These are phyloP conservation scores for Zygosaccharomyces bisporus DNA, from an alignment of 805 yeast genomes.

Conservation along the genomic window DNA sequence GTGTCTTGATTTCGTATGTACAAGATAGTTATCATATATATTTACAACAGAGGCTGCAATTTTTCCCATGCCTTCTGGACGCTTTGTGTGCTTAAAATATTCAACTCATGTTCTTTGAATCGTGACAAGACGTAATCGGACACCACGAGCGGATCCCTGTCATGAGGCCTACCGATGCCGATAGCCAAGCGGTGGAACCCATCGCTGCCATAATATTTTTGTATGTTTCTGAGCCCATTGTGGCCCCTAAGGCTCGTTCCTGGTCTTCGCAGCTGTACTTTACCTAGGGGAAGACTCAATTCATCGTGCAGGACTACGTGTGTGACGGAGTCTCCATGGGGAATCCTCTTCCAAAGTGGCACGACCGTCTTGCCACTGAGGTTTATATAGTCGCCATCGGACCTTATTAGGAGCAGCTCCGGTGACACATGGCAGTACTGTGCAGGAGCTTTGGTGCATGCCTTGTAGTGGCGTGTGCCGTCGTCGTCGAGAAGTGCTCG, in stretches of 20 bases:
- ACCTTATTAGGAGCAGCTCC: slow-evolving; percentile 45
- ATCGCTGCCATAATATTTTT: slow-evolving; percentile 40
- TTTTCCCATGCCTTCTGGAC: slow-evolving; percentile 38
- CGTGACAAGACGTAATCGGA: slow-evolving; percentile 61
- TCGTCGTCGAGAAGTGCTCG: slow-evolving; percentile 25
- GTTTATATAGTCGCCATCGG: slow-evolving; percentile 61
- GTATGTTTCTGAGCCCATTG: slow-evolving; percentile 70
- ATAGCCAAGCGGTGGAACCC: slow-evolving; percentile 63
- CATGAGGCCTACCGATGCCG: slow-evolving; percentile 70
- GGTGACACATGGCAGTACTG: slow-evolving; percentile 15
- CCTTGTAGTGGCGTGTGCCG: slow-evolving; percentile 11
- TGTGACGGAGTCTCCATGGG: slow-evolving; percentile 34
- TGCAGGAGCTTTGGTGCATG: slow-evolving; percentile 12
- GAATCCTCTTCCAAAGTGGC: slow-evolving; percentile 45
- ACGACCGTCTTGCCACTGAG: slow-evolving; percentile 56
- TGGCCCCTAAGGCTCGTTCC: slow-evolving; percentile 74
- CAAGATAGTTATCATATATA: slow-evolving; percentile 6
- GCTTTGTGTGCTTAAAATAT: slow-evolving; percentile 39
- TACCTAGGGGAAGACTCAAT: slow-evolving; percentile 61
- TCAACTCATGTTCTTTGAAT: slow-evolving; percentile 46
- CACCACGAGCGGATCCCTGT: slow-evolving; percentile 44
- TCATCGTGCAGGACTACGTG: slow-evolving; percentile 78
- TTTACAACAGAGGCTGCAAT: slow-evolving; percentile 31
- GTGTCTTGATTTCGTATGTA: background rate
- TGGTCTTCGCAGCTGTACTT: slow-evolving; percentile 56